Base-by-base conservation (phyloP, 495 filamentous ascomycete genomes). In the Platismatia glauca region DNA sequence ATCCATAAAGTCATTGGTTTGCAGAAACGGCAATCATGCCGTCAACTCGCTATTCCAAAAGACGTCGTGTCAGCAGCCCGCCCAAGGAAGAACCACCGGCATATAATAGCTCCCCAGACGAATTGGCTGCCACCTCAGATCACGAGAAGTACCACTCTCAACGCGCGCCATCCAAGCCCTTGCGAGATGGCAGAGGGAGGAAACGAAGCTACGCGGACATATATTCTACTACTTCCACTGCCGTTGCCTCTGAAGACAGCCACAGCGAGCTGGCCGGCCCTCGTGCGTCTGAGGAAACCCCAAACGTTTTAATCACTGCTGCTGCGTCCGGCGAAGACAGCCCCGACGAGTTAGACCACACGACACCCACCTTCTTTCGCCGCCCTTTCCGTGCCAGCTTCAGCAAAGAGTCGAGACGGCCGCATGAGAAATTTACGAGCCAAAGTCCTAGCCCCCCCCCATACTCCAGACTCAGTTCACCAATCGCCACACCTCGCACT, bases 41-140 rank as follows among this genome's bases (percentile, higher is more conserved):
- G 37, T 57, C 61, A 27, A 67, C 68, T 60, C 76, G 77, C 18
- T 79, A 79, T 8, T 72, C 80, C 22, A 85, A 84, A 68, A 78
- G 82, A 39, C 82, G 84, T 55, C 80, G 82, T 64, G 73, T 85
- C 27, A 73, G 79, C 66, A 76, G 75, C 35, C 55, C 39, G 16
- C 22, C 29, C 48, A 76, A 76, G 65, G 76, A 70, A 66, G 55
- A 50, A n/a, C 20, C 6, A 37, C 39, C 27, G 34, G 41, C n/a
- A 4, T 50, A 63, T 5, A 63, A 57, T 9, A 58, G 79, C 53
- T 83, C 81, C 27, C 78, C 80, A 35, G 81, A 84, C 63, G 82
- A 83, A 64, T 72, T 80, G 52, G 78, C 76, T 31, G 74, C 72
- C 31, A 71, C 65, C 66, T 75, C 77, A 53, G 75, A 78, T 22